A percentile compares a stretch with the other conserved stretches of the same genome.
phyloP scores from a whole-genome alignment of 116 monocot genomes.

The Zostera marina region DNA sequence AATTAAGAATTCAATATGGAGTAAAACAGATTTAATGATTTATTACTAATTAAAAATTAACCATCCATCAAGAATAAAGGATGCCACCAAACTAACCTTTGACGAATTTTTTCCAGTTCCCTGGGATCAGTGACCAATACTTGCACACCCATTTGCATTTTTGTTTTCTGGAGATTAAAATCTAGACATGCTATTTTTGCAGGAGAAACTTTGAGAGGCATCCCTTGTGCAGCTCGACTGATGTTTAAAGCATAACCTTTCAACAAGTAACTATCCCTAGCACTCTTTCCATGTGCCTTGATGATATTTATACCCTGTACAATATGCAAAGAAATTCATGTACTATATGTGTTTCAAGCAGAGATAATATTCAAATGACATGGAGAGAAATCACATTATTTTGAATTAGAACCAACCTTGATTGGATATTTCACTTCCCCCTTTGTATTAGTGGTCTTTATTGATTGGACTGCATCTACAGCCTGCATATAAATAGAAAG shows the following conservation, averaged over 20 bases:
- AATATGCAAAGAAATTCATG: background rate
- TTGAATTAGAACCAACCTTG: conserved; percentile 37
- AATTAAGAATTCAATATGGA: no score
- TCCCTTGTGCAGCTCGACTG: conserved; percentile 94
- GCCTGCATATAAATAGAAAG: conserved; percentile 23
- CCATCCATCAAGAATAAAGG: no score
- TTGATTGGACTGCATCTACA: conserved; percentile 90
- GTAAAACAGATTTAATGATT: no score
- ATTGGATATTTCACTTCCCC: conserved; percentile 96
- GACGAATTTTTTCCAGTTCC: conserved; percentile 93
- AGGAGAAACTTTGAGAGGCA: conserved; percentile 83
- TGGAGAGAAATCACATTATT: background rate
- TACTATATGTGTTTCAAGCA: background rate
- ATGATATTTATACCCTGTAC: conserved; percentile 80
- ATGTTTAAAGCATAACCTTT: conserved; percentile 97
- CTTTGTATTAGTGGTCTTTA: conserved; percentile 77
- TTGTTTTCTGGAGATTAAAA: conserved; percentile 98
- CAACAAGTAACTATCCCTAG: conserved; percentile 87
- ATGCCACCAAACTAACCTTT: conserved; percentile 30
- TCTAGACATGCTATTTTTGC: conserved; percentile 97
- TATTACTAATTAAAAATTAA: no score
- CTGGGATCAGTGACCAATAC: conserved; percentile 83
- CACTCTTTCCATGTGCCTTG: conserved; percentile 97
- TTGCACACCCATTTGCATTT: conserved; percentile 98
- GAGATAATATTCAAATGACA: background rate